These are phyloP conservation scores for Diplosphaera chodatii DNA, from an alignment of 139 green algal species.

Conservation along the genomic window DNA sequence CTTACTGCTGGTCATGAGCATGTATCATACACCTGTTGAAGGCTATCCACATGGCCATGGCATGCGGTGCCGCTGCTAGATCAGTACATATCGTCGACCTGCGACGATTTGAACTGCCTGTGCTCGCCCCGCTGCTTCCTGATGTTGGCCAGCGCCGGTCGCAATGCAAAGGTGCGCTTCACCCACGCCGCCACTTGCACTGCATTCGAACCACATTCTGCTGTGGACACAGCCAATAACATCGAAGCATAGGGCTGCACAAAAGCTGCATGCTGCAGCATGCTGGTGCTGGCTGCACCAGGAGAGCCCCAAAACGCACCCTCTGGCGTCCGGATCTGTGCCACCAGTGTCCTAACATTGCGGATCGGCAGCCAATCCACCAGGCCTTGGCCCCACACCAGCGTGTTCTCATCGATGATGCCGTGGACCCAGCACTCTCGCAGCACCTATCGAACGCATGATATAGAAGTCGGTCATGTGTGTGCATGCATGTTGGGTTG, in stretches of 20 bases:
- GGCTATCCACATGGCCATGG: too few relatives aligned
- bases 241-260: too few relatives aligned
- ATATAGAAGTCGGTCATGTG: too few relatives aligned
- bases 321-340: conserved; percentile 81
- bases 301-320: conserved; percentile 29
- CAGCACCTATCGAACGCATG: too few relatives aligned
- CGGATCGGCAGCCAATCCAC: conserved; percentile 79
- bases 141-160: conserved; percentile 33
- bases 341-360: conserved; percentile 83
- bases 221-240: too few relatives aligned
- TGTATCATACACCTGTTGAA: too few relatives aligned
- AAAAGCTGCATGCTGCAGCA: neutral
- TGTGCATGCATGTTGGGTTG: too few relatives aligned
- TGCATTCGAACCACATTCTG: conserved; percentile 13
- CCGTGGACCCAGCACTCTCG: conserved; percentile 56
- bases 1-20: too few relatives aligned
- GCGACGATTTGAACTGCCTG: conserved; percentile 8
- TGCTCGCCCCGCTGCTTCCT: conserved; percentile 23
- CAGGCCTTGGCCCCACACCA: conserved; percentile 88
- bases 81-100: conserved; percentile 47
- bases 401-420: conserved; percentile 86
- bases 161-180: conserved; percentile 49
- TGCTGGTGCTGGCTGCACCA: too few relatives aligned
- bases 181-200: conserved; percentile 56
- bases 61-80: neutral